phyloP scores from a whole-genome alignment of 1,284 basidiomycete species.

The Phylloporus gajari region DNA sequence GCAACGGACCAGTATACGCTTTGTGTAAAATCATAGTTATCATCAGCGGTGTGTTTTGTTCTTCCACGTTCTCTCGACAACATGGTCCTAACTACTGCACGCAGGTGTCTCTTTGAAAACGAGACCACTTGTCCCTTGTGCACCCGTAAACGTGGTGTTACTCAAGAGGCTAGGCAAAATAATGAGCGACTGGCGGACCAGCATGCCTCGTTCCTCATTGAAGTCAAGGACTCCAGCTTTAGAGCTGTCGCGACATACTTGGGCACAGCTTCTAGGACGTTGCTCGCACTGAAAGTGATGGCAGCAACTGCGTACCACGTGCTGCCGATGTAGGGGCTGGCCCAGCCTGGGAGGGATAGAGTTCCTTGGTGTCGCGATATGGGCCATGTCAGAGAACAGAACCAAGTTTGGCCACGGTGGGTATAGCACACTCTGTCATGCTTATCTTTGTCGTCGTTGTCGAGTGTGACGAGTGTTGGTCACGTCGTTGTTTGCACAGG shows the following conservation, averaged over 20 bases:
- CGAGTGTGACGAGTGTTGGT: neutral
- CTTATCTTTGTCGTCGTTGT: neutral
- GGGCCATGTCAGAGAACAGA: conserved; percentile 19
- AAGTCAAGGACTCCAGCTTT: conserved; percentile 88
- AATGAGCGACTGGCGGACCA: conserved; percentile 86
- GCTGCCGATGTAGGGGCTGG: conserved; percentile 41
- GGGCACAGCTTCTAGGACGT: conserved; percentile 65
- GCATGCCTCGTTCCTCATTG: conserved; percentile 88
- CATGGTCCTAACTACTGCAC: neutral
- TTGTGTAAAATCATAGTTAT: conserved; percentile 98
- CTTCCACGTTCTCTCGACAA: neutral
- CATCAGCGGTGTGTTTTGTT: conserved; percentile 78
- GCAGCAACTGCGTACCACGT: conserved; percentile 69
- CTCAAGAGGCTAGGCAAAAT: conserved; percentile 86
- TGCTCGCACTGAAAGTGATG: conserved; percentile 64
- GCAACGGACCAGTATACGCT: conserved; percentile 92
- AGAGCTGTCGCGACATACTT: conserved; percentile 74
- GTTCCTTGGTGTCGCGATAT: conserved; percentile 35
- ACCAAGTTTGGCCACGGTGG: neutral
- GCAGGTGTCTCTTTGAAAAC: conserved; percentile 83
- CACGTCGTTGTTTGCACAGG: neutral
- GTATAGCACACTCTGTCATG: neutral
- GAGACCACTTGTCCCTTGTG: conserved; percentile 92
- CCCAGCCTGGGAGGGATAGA: conserved; percentile 35
- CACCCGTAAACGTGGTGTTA: conserved; percentile 86